Conservation (phyloP, 2,329 filamentous ascomycete genomes). For the Alternaria dauci region DNA sequence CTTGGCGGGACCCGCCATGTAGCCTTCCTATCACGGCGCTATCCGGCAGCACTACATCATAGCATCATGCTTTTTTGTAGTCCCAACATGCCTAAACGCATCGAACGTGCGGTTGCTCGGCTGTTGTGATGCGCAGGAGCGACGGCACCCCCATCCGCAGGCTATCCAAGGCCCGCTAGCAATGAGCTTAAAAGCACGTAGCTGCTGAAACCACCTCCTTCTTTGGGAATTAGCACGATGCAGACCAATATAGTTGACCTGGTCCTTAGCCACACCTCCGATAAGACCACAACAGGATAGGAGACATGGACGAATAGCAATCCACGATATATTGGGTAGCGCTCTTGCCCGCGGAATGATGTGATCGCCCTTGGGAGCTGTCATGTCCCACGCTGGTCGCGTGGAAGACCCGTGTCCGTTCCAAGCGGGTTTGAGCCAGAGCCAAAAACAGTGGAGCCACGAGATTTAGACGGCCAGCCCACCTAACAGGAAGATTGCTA, state of each 20-base stretch:
- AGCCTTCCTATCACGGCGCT: slow-evolving; percentile 26
- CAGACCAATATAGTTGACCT: slow-evolving; percentile 40
- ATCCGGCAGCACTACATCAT: slow-evolving; percentile 12
- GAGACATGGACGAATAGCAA: slow-evolving; percentile 10
- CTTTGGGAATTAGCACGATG: slow-evolving; percentile 33
- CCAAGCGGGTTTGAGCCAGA: not conserved
- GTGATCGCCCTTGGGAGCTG: not conserved
- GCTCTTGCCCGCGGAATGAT: slow-evolving; percentile 2
- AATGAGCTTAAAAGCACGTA: slow-evolving; percentile 48
- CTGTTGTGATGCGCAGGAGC: slow-evolving; percentile 17
- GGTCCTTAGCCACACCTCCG: slow-evolving; percentile 32
- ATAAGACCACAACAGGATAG: slow-evolving; percentile 37
- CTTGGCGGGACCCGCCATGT: slow-evolving; percentile 17
- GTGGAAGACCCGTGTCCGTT: not conserved
- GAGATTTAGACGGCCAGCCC: not conserved
- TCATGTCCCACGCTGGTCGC: not conserved
- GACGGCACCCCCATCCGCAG: slow-evolving; percentile 20
- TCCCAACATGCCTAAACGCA: not conserved
- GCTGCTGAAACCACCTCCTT: slow-evolving; percentile 42
- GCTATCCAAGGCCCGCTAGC: slow-evolving; percentile 36
- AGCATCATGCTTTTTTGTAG: not conserved
- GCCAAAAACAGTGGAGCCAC: not conserved
- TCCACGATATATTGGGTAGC: slow-evolving; percentile 6
- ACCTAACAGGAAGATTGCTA: not conserved
- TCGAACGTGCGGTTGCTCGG: slow-evolving; percentile 8